Evolutionary conservation across 2,329 filamentous ascomycete species (phyloP).

Genomic region (Sclerotinia spermophila): DNA sequence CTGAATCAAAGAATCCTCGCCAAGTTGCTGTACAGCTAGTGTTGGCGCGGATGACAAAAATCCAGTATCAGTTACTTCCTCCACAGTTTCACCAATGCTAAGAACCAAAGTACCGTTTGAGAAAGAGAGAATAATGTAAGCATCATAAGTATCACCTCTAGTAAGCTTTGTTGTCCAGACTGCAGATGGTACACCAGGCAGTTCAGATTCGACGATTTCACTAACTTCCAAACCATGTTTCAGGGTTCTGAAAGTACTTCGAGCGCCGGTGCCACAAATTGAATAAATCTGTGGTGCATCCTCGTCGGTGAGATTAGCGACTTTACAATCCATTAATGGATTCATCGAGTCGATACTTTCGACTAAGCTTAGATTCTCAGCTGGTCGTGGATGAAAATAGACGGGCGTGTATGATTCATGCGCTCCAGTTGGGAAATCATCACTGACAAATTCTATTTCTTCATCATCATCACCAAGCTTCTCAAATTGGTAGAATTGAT

Average conservation of each 20-base stretch:
- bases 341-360: conserved; percentile 87
- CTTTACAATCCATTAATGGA: conserved; percentile 84
- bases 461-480: conserved; percentile 95
- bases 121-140: conserved; percentile 94
- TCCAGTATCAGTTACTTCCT: conserved; percentile 90
- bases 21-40: conserved; percentile 87
- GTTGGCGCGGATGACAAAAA: conserved; percentile 88
- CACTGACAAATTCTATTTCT: conserved; percentile 80
- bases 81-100: conserved; percentile 94
- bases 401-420: conserved; percentile 68
- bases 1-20: conserved; percentile 87
- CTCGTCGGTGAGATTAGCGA: conserved; percentile 85
- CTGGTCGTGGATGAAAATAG: conserved; percentile 77
- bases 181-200: conserved; percentile 81
- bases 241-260: conserved; percentile 85
- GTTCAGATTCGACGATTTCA: conserved; percentile 90
- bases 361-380: conserved; percentile 79
- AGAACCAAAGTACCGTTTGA: conserved; percentile 86
- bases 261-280: conserved; percentile 80
- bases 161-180: conserved; percentile 95
- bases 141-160: conserved; percentile 78
- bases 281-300: conserved; percentile 97
- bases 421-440: conserved; percentile 74
- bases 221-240: conserved; percentile 92
- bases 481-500: conserved; percentile 95